Percentiles rank a stretch among this genome's conserved stretches.
phyloP scores from a whole-genome alignment of 1,139 yeast species.

The Hansenula lynferdii region DNA sequence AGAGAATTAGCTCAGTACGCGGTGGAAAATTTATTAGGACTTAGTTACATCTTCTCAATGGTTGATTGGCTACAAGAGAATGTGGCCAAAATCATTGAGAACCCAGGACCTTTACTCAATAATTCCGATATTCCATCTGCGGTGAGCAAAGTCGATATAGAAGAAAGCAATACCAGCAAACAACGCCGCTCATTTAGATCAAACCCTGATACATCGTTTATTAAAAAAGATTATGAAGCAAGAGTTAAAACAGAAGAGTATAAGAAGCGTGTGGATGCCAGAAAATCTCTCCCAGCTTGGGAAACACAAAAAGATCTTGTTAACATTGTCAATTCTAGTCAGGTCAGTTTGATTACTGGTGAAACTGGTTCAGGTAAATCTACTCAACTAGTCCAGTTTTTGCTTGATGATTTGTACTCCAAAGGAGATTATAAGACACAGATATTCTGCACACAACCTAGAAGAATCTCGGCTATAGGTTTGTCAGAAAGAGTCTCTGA shows the following conservation, averaged over 20 bases:
- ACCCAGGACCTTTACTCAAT: conserved; percentile 68
- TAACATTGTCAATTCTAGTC: conserved; percentile 48
- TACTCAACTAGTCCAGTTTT: conserved; percentile 87
- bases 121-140: conserved; percentile 3
- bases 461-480: conserved; percentile 94
- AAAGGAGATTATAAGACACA: conserved; percentile 46
- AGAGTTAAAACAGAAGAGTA: conserved; percentile 25
- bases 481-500: conserved; percentile 89
- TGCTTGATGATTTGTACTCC: conserved; percentile 55
- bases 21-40: conserved; percentile 50
- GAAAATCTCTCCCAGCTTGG: conserved; percentile 86
- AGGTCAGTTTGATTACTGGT: conserved; percentile 81
- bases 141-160: conserved; percentile 1
- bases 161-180: conserved; percentile 1
- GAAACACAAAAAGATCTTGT: conserved; percentile 52
- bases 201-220: conserved; percentile 23
- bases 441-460: conserved; percentile 89
- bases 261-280: conserved; percentile 33
- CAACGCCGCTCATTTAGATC: conserved; percentile 14
- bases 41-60: conserved; percentile 58
- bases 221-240: conserved; percentile 25
- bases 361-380: conserved; percentile 98
- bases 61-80: conserved; percentile 75
- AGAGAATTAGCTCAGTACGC: conserved; percentile 42
- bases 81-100: conserved; percentile 47